A percentile compares a stretch with the other conserved stretches of the same genome.
Evolutionary conservation across 331 rosid species (phyloP).

Genomic region (Rosa hybrid): DNA sequence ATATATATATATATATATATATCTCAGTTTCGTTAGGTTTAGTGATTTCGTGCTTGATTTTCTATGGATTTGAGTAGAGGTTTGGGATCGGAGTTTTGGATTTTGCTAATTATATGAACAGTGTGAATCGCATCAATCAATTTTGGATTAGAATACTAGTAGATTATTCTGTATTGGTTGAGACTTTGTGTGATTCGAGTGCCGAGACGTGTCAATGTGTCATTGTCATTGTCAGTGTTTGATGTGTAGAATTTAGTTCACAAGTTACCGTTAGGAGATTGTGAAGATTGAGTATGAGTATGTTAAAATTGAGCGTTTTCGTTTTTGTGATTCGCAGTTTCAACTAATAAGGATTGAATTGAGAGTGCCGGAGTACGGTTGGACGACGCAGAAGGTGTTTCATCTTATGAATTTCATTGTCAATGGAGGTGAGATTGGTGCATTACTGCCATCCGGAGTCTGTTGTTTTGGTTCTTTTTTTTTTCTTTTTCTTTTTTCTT

Average conservation of each 20-base stretch:
- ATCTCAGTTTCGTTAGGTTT: neutral
- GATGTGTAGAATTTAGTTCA: neutral
- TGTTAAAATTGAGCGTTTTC: neutral
- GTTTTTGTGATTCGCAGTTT: constrained; percentile 43
- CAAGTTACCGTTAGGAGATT: neutral
- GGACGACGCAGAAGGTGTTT: constrained; percentile 96
- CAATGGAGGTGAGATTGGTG: constrained; percentile 66
- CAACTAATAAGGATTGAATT: constrained; percentile 88
- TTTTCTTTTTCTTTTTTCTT: no score
- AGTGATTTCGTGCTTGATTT: constrained; percentile 1
- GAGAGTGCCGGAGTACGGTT: constrained; percentile 94
- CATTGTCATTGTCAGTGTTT: neutral
- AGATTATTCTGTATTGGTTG: neutral
- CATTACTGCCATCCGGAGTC: neutral
- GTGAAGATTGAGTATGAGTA: neutral
- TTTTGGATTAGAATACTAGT: neutral
- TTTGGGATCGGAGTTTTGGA: constrained; percentile 3
- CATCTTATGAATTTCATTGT: constrained; percentile 96
- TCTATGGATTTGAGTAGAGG: neutral
- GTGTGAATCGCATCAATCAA: neutral
- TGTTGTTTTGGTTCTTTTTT: neutral
- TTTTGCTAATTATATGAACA: neutral
- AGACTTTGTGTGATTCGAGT: neutral
- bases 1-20: no score
- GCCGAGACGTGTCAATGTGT: neutral